Evolutionary conservation across 139 green algal species (phyloP).

Genomic region (Diplosphaera chodatii): DNA sequence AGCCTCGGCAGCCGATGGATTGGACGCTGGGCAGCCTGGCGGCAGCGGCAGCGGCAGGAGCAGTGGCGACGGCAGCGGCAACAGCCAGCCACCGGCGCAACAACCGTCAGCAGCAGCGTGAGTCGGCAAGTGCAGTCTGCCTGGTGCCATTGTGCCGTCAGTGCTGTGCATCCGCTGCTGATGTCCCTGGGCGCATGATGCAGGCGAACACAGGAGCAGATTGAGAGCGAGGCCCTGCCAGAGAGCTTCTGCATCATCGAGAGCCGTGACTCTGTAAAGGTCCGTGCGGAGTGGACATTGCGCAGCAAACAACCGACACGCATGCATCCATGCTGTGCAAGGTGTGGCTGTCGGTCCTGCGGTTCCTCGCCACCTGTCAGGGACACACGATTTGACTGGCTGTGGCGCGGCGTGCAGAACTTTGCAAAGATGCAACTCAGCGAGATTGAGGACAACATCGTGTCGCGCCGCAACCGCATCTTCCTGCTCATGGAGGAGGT

Average conservation of each 20-base stretch:
- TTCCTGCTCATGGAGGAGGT: slow-evolving; percentile 98
- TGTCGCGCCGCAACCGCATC: slow-evolving; percentile 73
- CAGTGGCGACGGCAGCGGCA: too few species aligned
- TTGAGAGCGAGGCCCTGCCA: slow-evolving; percentile 29
- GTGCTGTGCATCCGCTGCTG: not conserved
- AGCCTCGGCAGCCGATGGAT: not conserved
- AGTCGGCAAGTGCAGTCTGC: not conserved
- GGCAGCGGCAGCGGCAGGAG: not conserved
- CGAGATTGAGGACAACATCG: slow-evolving; percentile 75
- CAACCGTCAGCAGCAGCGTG: not conserved
- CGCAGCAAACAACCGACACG: too few species aligned
- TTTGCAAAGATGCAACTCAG: slow-evolving; percentile 76
- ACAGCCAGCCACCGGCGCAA: not conserved
- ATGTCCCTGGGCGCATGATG: too few species aligned
- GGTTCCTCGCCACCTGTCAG: too few species aligned
- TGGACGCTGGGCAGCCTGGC: not conserved
- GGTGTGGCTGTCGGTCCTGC: too few species aligned
- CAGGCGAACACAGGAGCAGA: not conserved
- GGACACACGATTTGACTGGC: too few species aligned
- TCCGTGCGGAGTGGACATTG: too few species aligned
- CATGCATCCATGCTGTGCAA: not conserved
- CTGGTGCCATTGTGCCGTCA: not conserved
- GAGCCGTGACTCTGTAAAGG: slow-evolving; percentile 77
- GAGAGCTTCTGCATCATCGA: slow-evolving; percentile 95
- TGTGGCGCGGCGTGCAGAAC: slow-evolving; percentile 33